A percentile compares a stretch with the other conserved stretches of the same genome.
phyloP scores from a whole-genome alignment of 2,329 filamentous ascomycete species.

The Byssochlamys sp. region DNA sequence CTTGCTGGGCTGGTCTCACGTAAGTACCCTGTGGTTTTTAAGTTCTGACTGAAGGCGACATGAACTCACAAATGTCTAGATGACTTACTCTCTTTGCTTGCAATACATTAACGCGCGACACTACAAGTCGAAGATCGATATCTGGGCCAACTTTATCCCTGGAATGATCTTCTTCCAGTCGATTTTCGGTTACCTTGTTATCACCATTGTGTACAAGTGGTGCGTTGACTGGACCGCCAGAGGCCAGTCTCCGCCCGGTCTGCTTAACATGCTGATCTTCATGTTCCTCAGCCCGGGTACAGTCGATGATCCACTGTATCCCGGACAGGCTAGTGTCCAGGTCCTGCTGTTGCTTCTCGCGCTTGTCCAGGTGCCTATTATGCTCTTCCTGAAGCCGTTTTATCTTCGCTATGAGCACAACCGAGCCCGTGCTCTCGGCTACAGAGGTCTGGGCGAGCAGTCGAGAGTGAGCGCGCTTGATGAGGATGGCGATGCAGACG shows the following conservation, averaged over 20 bases:
- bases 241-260: slow-evolving; percentile 63
- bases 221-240: slow-evolving; percentile 70
- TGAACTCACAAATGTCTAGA: slow-evolving; percentile 35
- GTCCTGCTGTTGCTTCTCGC: slow-evolving; percentile 70
- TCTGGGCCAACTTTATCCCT: slow-evolving; percentile 93
- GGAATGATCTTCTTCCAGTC: slow-evolving; percentile 99
- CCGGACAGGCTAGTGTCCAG: slow-evolving; percentile 67
- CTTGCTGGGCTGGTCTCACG: slow-evolving; percentile 85
- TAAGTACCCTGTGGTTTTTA: slow-evolving; percentile 19
- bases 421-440: slow-evolving; percentile 73
- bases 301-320: slow-evolving; percentile 60
- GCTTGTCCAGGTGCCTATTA: slow-evolving; percentile 73
- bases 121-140: slow-evolving; percentile 89
- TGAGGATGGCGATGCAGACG: slow-evolving; percentile 67
- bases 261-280: slow-evolving; percentile 98
- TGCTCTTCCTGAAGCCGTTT: slow-evolving; percentile 90
- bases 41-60: background rate
- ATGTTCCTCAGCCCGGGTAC: slow-evolving; percentile 90
- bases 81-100: slow-evolving; percentile 95
- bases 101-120: slow-evolving; percentile 87
- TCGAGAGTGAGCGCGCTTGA: slow-evolving; percentile 82
- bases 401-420: slow-evolving; percentile 93
- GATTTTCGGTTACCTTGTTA: slow-evolving; percentile 91
- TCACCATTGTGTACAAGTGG: slow-evolving; percentile 97
- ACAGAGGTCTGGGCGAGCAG: slow-evolving; percentile 83